Evolutionary conservation across 768 basidiomycete genomes (phyloP).

Genomic region (Pleurotus cornucopiae): DNA sequence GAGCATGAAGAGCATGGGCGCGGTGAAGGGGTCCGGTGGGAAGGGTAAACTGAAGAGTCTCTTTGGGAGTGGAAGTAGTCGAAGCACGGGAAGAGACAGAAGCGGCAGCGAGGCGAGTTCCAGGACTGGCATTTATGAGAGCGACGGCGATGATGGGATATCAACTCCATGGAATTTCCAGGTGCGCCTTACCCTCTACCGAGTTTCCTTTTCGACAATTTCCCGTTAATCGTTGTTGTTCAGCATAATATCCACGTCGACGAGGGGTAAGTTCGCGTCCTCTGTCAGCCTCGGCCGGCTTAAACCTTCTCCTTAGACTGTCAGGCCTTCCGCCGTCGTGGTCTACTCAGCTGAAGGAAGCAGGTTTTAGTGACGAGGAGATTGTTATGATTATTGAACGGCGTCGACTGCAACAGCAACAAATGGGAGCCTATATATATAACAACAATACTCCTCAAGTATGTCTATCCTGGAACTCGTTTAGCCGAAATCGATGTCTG

Average conservation of each 20-base stretch:
- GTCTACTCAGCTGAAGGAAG: slow-evolving; percentile 54
- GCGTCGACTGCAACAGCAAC: slow-evolving; percentile 15
- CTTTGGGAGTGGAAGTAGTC: background rate
- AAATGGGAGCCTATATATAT: slow-evolving; percentile 7
- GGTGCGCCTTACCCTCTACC: slow-evolving; percentile 31
- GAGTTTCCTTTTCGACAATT: background rate
- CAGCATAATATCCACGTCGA: slow-evolving; percentile 80
- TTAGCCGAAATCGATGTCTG: too few species aligned
- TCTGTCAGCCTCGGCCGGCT: background rate
- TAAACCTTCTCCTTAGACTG: slow-evolving; percentile 32
- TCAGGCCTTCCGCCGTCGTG: slow-evolving; percentile 72
- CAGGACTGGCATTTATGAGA: slow-evolving; percentile 2
- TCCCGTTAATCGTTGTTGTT: background rate
- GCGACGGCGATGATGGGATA: slow-evolving; percentile 53
- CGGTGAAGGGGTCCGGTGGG: background rate
- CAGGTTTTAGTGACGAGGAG: slow-evolving; percentile 67
- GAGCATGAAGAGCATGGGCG: slow-evolving; percentile 7
- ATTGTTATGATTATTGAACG: slow-evolving; percentile 54
- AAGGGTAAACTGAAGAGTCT: background rate
- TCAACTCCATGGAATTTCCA: slow-evolving; percentile 75
- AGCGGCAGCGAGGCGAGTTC: slow-evolving; percentile 5
- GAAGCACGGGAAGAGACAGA: background rate
- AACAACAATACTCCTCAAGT: slow-evolving; percentile 1
- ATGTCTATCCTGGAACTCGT: background rate
- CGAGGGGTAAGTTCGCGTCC: slow-evolving; percentile 49